Evolutionary conservation across 2,329 filamentous ascomycete genomes (phyloP).

Genomic region (Fusarium phyllophilum): DNA sequence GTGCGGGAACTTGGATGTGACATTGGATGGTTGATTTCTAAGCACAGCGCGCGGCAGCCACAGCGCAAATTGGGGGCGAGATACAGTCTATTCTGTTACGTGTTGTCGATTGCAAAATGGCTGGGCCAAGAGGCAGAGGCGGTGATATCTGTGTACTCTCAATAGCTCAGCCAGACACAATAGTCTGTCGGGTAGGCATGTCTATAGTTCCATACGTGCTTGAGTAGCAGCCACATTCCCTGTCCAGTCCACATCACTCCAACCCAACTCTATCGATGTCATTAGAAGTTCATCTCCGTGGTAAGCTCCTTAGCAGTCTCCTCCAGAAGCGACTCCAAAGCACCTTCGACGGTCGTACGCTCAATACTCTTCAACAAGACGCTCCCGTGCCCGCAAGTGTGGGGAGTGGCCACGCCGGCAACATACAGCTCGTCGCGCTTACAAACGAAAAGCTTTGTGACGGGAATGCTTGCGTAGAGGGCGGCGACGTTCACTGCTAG

Average conservation of each 20-base stretch:
- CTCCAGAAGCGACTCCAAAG: neutral
- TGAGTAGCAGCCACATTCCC: neutral
- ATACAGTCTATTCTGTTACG: neutral
- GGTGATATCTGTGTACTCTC: neutral
- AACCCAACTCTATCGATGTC: neutral
- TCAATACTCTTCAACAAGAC: neutral
- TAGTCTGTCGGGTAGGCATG: neutral
- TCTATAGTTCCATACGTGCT: neutral
- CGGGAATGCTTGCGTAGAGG: neutral
- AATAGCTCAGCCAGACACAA: neutral
- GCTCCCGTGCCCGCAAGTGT: neutral
- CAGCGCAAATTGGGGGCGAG: neutral
- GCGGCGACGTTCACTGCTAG: neutral
- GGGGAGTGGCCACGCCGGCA: neutral
- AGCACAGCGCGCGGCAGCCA: neutral
- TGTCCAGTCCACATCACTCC: neutral
- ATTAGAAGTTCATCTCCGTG: neutral
- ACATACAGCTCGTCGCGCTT: neutral
- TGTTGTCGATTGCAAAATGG: neutral
- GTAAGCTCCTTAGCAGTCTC: neutral
- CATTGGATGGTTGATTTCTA: neutral
- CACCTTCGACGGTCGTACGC: neutral
- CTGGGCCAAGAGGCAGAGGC: neutral
- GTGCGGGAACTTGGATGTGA: neutral
- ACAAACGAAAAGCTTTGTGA: neutral